Base-by-base conservation (phyloP, 1,284 basidiomycete genomes). In the Cutaneotrichosporon sp. region DNA sequence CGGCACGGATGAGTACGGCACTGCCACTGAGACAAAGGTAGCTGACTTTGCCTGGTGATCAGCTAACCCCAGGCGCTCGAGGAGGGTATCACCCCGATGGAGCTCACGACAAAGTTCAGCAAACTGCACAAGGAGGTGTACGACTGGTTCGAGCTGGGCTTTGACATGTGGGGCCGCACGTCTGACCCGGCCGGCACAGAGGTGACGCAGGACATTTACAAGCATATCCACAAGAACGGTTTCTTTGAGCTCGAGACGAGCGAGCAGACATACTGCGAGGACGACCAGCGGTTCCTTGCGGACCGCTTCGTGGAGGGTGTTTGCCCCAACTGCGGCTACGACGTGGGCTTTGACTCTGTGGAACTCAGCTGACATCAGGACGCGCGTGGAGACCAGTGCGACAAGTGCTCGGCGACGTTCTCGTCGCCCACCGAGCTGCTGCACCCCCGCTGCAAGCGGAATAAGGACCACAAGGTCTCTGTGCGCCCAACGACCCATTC, bases 1-100 rank as follows among this genome's bases (percentile, higher is more conserved):
- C 73, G 96, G 96, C 43, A 98, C 96, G 5, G 94, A 99, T 72
- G 94, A 99, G 76, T 99, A 99, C 67, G 94, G 94, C 33, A 99
- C 94, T 2, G 94, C 94, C 0, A 97, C 96, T 1, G 94, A 98
- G 80, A 97, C 93, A 36, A 77, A 77, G 66, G 73, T 73, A 36
- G 50, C 67, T 50, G 20, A 12, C 12, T 17, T 26, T 13, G n/a
- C 8, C n/a, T n/a, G 1, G 18, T 5, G 10, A 15, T 26, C 36
- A 17, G 21, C 30, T 8, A 33, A 46, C 12, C n/a, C 20, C 88
- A 96, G 76, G 96, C 94, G 4, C 75, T 97, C 55, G 96, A 97
- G 72, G 96, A 98, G 72, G 86, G 87, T 1, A 78, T 97, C 22
- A 85, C 88, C 8, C 91, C 96, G 0, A 80, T 82, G 62, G 84